Evolutionary conservation across 805 yeast genomes (phyloP), one percentile per base, ranked within the genome.

Genomic region (Candida maris): DNA sequence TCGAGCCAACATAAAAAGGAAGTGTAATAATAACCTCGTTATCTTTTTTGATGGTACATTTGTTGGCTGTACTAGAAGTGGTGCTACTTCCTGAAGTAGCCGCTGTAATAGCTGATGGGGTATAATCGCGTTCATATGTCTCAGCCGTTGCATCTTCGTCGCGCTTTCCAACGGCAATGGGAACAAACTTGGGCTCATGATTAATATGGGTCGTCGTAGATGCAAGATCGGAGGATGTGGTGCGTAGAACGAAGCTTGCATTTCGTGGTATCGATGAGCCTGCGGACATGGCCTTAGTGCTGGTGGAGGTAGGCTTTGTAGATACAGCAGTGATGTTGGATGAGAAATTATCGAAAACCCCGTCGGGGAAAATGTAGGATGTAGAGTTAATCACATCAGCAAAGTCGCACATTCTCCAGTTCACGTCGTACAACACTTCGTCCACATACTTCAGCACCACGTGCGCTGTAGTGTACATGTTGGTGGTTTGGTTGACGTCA

Each of bases 381-480:
- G 50, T 41, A 10, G 42, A 31, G 22, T 42, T 48, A 26, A 49
- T 48, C n/a, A 52, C 48, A 6, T 39, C 16, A 7, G 49, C 45
- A 32, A 47, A 45, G 17, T 62, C 63, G 51, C 80, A 75, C 26
- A 75, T 57, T 15, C 77, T 52, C 15, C 57, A 44, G 42, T 65
- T 66, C 25, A 67, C 66, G 39, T 62, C 64, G 8, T 60, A 47
- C 6, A 72, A 50, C 18, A 55, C 51, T 28, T 67, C 65, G 13
- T 73, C 77, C 53, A 64, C 60, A 46, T 67, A 73, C 31, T 60
- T 61, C 6, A 73, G 54, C 24, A 61, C 59, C 9, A 71, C 69
- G 35, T 71, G 75, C 28, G 75, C 51, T 2, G 77, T 71, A 7
- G 79, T 71, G 48, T 54, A 73, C 43, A 56, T 63, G 51, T 73